Percentiles rank a stretch among this genome's conserved stretches.
phyloP scores from a whole-genome alignment of 495 filamentous ascomycete species.

The Lophiostoma macrostomum region DNA sequence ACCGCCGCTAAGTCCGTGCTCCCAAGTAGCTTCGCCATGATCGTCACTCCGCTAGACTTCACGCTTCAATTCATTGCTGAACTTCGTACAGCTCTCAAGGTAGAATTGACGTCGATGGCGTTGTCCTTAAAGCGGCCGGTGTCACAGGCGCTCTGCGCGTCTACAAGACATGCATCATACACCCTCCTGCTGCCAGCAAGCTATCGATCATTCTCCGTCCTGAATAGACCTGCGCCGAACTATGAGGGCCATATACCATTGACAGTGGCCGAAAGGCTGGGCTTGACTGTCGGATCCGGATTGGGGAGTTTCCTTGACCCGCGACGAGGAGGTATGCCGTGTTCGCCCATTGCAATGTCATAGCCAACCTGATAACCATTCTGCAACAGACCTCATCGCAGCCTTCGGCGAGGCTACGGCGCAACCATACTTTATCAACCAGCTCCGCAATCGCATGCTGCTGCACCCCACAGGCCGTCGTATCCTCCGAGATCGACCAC shows the following conservation, averaged over 20 bases:
- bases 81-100: too few relatives aligned
- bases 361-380: not conserved
- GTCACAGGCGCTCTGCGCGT: not conserved
- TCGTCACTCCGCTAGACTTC: too few relatives aligned
- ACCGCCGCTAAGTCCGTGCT: too few relatives aligned
- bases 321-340: constrained; percentile 61
- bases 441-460: constrained; percentile 90
- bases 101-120: constrained; percentile 29
- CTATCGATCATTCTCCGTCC: constrained; percentile 61
- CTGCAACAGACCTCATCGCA: constrained; percentile 76
- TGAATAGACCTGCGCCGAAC: constrained; percentile 74
- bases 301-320: constrained; percentile 76
- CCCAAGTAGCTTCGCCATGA: too few relatives aligned
- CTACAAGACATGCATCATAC: not conserved
- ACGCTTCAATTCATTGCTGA: too few relatives aligned
- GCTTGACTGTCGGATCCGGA: constrained; percentile 79
- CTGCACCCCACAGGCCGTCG: constrained; percentile 76
- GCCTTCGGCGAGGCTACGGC: constrained; percentile 89
- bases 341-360: not conserved
- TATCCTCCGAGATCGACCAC: constrained; percentile 85
- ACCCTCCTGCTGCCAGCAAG: constrained; percentile 20
- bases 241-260: constrained; percentile 94
- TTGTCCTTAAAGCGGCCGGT: constrained; percentile 4
- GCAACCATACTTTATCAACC: constrained; percentile 91
- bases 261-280: constrained; percentile 67